Evolutionary conservation across 2,329 filamentous ascomycete species (phyloP).

Genomic region (Alternaria triticina): DNA sequence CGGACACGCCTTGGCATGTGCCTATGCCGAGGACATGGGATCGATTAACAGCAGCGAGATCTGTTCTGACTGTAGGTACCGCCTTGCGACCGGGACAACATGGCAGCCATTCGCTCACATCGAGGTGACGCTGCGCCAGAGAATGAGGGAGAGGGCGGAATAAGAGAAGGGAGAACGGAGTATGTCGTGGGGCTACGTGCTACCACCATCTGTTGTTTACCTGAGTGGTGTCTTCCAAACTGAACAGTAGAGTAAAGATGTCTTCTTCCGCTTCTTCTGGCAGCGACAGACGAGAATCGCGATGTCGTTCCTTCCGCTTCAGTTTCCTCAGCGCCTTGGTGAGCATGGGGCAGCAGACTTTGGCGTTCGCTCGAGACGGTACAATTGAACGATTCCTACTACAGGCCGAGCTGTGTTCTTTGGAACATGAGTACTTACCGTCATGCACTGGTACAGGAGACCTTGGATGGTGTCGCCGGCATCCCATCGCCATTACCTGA

Average conservation of each 20-base stretch:
- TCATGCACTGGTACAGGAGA: background rate
- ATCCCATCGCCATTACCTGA: background rate
- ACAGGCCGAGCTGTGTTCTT: background rate
- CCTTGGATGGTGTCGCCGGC: background rate
- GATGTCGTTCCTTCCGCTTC: background rate
- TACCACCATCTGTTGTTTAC: background rate
- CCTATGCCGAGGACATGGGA: conserved; percentile 32
- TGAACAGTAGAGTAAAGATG: background rate
- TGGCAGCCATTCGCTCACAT: conserved; percentile 31
- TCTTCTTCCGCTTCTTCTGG: background rate
- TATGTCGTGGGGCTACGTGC: background rate
- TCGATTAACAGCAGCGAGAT: conserved; percentile 26
- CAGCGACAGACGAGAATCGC: background rate
- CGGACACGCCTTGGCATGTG: conserved; percentile 27
- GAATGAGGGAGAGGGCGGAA: background rate
- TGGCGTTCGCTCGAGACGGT: background rate
- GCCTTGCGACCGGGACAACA: conserved; percentile 12
- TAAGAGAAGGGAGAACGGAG: background rate
- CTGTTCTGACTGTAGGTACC: conserved; percentile 28
- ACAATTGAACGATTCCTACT: background rate
- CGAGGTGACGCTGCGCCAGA: background rate
- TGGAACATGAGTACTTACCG: background rate
- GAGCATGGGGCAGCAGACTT: background rate
- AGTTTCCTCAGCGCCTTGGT: background rate
- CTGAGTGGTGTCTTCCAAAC: background rate